Evolutionary conservation across 768 basidiomycete species (phyloP).

Genomic region (Lyophyllum shimeji): DNA sequence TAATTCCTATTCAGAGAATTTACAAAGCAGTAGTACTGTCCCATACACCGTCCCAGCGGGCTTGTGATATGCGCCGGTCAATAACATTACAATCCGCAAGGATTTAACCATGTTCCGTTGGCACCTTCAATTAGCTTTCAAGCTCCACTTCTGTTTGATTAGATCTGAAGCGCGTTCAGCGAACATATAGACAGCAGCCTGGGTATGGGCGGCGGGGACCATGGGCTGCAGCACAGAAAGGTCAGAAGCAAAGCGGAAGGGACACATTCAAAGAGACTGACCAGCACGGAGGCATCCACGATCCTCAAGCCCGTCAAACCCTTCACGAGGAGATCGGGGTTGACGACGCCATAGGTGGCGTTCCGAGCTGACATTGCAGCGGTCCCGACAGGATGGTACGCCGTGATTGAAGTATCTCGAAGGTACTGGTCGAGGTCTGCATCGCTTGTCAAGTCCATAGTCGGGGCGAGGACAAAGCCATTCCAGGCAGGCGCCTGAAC

Average conservation of each 20-base stretch:
- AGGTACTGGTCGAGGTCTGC: conserved; percentile 3
- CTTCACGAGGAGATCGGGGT: conserved; percentile 9
- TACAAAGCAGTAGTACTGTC: no score
- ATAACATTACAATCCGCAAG: no score
- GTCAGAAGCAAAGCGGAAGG: neutral
- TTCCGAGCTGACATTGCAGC: neutral
- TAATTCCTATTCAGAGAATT: no score
- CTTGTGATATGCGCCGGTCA: no score
- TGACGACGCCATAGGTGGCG: conserved; percentile 2
- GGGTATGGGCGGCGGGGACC: conserved; percentile 5
- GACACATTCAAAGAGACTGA: neutral
- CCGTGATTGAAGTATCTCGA: neutral
- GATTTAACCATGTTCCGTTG: no score
- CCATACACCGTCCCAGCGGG: no score
- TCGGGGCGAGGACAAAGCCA: conserved; percentile 1
- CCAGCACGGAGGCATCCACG: conserved; percentile 7
- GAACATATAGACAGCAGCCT: conserved; percentile 4
- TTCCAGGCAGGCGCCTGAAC: conserved; percentile 5
- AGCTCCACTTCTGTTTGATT: neutral
- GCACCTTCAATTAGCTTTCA: no score
- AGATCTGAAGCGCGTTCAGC: conserved; percentile 9
- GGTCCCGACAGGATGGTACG: conserved; percentile 3
- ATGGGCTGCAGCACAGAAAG: neutral
- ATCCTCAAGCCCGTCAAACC: conserved; percentile 1
- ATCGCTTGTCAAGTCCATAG: conserved; percentile 3